A percentile compares a stretch with the other conserved stretches of the same genome.
These are phyloP conservation scores for Candida xyloterini DNA, from an alignment of 805 yeast genomes.

Conservation along the genomic window DNA sequence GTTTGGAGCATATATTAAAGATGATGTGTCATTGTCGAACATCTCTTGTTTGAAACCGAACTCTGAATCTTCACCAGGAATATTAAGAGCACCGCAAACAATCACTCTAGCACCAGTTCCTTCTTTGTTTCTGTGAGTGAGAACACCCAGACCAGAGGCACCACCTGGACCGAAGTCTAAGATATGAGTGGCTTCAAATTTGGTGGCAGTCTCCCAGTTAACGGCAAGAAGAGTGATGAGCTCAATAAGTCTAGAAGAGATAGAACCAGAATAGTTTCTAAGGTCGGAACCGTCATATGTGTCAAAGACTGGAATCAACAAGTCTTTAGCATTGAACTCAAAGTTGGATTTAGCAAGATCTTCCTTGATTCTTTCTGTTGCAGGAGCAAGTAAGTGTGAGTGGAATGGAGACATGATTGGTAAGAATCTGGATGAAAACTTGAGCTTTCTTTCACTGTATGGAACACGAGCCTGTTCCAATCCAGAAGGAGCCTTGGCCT, in stretches of 20 bases:
- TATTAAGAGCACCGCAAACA: constrained; percentile 87
- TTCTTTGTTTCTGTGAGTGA: constrained; percentile 96
- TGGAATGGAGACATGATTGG: constrained; percentile 98
- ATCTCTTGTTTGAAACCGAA: constrained; percentile 95
- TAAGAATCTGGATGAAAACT: constrained; percentile 88
- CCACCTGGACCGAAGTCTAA: constrained; percentile 99
- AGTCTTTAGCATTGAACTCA: constrained; percentile 49
- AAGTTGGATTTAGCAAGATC: constrained; percentile 64
- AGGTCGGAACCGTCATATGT: constrained; percentile 83
- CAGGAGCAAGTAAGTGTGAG: constrained; percentile 75
- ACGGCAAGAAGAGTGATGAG: constrained; percentile 89
- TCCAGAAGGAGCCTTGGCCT: constrained; percentile 92
- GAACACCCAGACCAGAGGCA: constrained; percentile 90
- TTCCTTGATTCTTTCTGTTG: constrained; percentile 59
- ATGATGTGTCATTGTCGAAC: constrained; percentile 63
- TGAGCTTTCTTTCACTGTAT: constrained; percentile 86
- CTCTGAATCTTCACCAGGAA: constrained; percentile 66
- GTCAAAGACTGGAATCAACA: constrained; percentile 87
- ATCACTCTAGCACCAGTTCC: constrained; percentile 97
- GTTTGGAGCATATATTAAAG: constrained; percentile 79
- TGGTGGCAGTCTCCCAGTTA: constrained; percentile 90
- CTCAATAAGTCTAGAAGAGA: constrained; percentile 68
- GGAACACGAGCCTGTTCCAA: constrained; percentile 95
- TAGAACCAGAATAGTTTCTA: constrained; percentile 49
- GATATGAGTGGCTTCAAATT: constrained; percentile 79